Percentiles rank a stretch among this genome's conserved stretches.
phyloP scores from a whole-genome alignment of 257 asterid genomes.

The Forsythia suspensa region DNA sequence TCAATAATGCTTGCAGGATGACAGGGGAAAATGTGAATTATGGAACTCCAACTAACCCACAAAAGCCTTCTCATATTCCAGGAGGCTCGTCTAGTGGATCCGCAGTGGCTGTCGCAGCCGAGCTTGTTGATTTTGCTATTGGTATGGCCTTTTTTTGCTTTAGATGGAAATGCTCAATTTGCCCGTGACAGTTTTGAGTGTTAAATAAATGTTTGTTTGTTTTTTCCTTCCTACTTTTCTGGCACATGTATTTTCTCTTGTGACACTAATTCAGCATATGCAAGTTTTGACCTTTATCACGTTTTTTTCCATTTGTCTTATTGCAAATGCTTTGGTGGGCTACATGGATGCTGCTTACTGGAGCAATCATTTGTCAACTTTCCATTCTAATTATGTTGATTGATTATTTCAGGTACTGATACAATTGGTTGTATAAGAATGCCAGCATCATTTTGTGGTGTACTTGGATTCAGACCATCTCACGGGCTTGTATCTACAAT shows the following conservation, averaged over 20 bases:
- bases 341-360: not conserved
- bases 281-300: slow-evolving; percentile 15
- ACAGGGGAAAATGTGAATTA: slow-evolving; percentile 70
- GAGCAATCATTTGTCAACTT: slow-evolving; percentile 11
- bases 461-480: slow-evolving; percentile 86
- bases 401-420: slow-evolving; percentile 64
- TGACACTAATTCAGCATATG: not conserved
- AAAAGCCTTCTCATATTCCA: slow-evolving; percentile 67
- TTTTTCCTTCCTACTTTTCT: not conserved
- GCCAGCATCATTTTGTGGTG: slow-evolving; percentile 73
- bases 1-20: slow-evolving; percentile 57
- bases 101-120: slow-evolving; percentile 87
- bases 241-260: not conserved
- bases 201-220: not conserved
- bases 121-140: slow-evolving; percentile 79
- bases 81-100: slow-evolving; percentile 98
- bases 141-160: slow-evolving; percentile 45
- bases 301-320: slow-evolving; percentile 4
- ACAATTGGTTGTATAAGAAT: slow-evolving; percentile 57
- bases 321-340: slow-evolving; percentile 1
- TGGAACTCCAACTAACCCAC: slow-evolving; percentile 87
- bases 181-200: not conserved
- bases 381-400: slow-evolving; percentile 14
- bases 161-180: not conserved
- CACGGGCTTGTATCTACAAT: slow-evolving; percentile 72